phyloP scores from a whole-genome alignment of 2,329 filamentous ascomycete species.

The Grosmannia clavigera region DNA sequence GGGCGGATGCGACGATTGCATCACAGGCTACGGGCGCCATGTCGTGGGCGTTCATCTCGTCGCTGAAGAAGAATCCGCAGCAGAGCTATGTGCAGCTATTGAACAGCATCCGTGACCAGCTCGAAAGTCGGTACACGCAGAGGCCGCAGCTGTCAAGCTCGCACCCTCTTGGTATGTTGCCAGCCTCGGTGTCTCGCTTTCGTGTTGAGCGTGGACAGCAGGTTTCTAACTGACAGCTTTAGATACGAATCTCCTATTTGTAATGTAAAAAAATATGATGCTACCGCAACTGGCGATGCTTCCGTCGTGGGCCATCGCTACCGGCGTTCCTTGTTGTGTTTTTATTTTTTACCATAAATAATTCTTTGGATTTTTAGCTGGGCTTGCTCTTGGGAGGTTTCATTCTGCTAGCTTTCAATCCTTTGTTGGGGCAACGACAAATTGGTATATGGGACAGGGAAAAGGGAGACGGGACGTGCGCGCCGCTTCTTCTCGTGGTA shows the following conservation, averaged over 20 bases:
- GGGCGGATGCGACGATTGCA: conserved; percentile 82
- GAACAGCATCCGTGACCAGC: conserved; percentile 90
- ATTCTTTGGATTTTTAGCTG: background rate
- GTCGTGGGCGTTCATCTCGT: conserved; percentile 93
- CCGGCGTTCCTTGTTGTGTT: background rate
- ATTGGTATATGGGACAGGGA: background rate
- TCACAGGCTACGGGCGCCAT: conserved; percentile 92
- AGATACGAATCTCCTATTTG: conserved; percentile 53
- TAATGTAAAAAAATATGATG: conserved; percentile 34
- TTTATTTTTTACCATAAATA: background rate
- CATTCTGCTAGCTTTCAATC: background rate
- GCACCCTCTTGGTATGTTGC: conserved; percentile 73
- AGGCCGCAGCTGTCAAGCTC: conserved; percentile 96
- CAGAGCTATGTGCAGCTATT: conserved; percentile 96
- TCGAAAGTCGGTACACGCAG: conserved; percentile 77
- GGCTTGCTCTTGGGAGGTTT: background rate
- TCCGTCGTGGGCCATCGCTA: background rate
- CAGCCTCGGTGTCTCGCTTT: background rate
- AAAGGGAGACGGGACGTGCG: background rate
- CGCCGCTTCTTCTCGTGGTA: background rate
- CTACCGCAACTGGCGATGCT: no score
- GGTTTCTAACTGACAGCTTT: background rate
- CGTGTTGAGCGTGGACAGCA: conserved; percentile 11
- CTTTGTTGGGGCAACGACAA: background rate
- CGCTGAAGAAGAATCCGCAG: conserved; percentile 91